Evolutionary conservation across 139 green algal genomes (phyloP).

Genomic region (Volvox africanus): DNA sequence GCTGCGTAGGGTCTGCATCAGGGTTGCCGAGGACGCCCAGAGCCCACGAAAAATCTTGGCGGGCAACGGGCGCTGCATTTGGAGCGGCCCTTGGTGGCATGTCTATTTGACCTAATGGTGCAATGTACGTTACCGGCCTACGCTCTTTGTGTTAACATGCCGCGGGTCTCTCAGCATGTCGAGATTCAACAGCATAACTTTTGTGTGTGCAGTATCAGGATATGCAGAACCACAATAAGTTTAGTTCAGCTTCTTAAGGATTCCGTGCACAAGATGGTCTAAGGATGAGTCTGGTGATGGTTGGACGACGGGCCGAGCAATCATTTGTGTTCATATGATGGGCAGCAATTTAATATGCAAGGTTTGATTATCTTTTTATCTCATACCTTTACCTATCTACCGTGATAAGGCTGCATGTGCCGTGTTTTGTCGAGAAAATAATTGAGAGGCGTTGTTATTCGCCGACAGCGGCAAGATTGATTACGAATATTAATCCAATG

Average conservation of each 20-base stretch:
- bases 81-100: slow-evolving; percentile 30
- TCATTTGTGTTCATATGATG: not conserved
- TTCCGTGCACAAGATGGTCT: no score
- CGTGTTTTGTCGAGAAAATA: not conserved
- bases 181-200: not conserved
- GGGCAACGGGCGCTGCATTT: not conserved
- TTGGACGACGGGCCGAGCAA: not conserved
- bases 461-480: not conserved
- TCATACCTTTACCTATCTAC: no score
- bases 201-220: not conserved
- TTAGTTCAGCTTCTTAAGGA: not conserved
- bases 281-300: not conserved
- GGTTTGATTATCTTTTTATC: no score
- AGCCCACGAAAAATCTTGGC: slow-evolving; percentile 9
- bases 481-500: not conserved
- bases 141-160: not conserved
- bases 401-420: not conserved
- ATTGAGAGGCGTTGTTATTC: not conserved
- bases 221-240: not conserved
- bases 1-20: not conserved
- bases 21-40: not conserved
- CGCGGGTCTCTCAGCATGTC: slow-evolving; percentile 3
- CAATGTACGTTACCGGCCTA: not conserved
- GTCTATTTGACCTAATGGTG: not conserved
- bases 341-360: no score